phyloP scores from a whole-genome alignment of 2,329 filamentous ascomycete genomes.

The Colletotrichum theobromicola region DNA sequence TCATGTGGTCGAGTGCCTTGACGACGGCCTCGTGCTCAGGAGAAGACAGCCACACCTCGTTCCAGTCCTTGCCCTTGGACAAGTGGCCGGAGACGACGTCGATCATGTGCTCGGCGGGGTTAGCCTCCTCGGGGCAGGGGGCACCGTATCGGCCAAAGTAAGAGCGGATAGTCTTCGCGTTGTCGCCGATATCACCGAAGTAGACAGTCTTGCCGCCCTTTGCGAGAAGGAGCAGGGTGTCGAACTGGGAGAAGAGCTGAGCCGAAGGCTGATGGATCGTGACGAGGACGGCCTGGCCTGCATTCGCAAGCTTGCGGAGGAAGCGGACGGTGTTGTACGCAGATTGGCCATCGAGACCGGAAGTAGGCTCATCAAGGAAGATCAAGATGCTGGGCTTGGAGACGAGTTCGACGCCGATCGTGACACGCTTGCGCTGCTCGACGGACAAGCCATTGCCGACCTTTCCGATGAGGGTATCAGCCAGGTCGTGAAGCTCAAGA shows the following conservation, averaged over 20 bases:
- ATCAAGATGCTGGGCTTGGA: slow-evolving; percentile 65
- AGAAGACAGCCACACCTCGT: slow-evolving; percentile 72
- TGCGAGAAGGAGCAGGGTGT: slow-evolving; percentile 68
- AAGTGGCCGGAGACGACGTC: slow-evolving; percentile 57
- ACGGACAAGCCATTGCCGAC: slow-evolving; percentile 59
- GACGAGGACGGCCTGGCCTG: slow-evolving; percentile 70
- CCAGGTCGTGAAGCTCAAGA: slow-evolving; percentile 53
- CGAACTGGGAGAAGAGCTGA: slow-evolving; percentile 70
- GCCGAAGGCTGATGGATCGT: slow-evolving; percentile 76
- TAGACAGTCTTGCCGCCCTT: slow-evolving; percentile 70
- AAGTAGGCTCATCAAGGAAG: slow-evolving; percentile 69
- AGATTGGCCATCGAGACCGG: slow-evolving; percentile 71
- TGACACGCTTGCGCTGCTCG: slow-evolving; percentile 60
- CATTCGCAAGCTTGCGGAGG: slow-evolving; percentile 68
- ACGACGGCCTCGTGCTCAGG: slow-evolving; percentile 61
- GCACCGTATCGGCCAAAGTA: slow-evolving; percentile 74
- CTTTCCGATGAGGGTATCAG: slow-evolving; percentile 51
- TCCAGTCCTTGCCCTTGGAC: slow-evolving; percentile 63
- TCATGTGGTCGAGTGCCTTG: slow-evolving; percentile 68
- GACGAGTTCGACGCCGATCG: slow-evolving; percentile 66
- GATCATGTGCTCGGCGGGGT: slow-evolving; percentile 81
- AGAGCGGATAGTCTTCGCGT: slow-evolving; percentile 56
- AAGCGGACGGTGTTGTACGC: slow-evolving; percentile 71
- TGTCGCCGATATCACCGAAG: slow-evolving; percentile 68
- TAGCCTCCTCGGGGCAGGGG: slow-evolving; percentile 64